phyloP scores from a whole-genome alignment of 192 early-diverging fungal species.

The Radiomyces spectabilis region DNA sequence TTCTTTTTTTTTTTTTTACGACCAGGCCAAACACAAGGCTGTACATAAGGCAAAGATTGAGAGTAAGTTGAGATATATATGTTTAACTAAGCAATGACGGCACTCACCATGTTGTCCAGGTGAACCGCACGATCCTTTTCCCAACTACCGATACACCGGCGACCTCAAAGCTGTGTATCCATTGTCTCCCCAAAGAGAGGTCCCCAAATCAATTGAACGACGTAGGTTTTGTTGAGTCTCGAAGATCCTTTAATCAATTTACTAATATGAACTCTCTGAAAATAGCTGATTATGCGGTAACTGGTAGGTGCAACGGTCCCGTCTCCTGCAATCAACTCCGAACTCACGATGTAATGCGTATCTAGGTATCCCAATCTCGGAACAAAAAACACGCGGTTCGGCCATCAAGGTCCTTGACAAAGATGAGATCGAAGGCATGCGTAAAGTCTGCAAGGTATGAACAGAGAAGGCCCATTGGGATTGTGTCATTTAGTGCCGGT shows the following conservation, averaged over 20 bases:
- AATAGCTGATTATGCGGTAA: constrained; percentile 19
- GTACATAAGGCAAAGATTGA: constrained; percentile 3
- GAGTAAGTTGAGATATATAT: neutral
- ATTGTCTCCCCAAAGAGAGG: constrained; percentile 53
- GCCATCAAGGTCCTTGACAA: constrained; percentile 61
- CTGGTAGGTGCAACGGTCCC: neutral
- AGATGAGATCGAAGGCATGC: constrained; percentile 76
- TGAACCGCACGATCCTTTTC: constrained; percentile 59
- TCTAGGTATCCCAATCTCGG: constrained; percentile 66
- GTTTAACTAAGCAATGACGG: neutral
- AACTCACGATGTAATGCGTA: neutral
- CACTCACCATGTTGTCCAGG: constrained; percentile 12
- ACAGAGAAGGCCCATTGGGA: neutral
- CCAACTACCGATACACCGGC: constrained; percentile 57
- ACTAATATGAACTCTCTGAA: neutral
- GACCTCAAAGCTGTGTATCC: constrained; percentile 64
- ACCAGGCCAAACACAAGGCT: neutral
- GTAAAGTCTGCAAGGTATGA: constrained; percentile 64
- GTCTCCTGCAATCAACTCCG: neutral
- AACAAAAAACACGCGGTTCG: constrained; percentile 60
- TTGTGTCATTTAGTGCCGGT: neutral
- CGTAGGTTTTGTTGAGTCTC: constrained; percentile 12
- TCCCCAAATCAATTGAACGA: constrained; percentile 56
- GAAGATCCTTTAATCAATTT: neutral
- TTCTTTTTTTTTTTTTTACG: neutral